These are phyloP conservation scores for Mortierella sp. DNA, from an alignment of 371 early-diverging fungal genomes.

Conservation along the genomic window DNA sequence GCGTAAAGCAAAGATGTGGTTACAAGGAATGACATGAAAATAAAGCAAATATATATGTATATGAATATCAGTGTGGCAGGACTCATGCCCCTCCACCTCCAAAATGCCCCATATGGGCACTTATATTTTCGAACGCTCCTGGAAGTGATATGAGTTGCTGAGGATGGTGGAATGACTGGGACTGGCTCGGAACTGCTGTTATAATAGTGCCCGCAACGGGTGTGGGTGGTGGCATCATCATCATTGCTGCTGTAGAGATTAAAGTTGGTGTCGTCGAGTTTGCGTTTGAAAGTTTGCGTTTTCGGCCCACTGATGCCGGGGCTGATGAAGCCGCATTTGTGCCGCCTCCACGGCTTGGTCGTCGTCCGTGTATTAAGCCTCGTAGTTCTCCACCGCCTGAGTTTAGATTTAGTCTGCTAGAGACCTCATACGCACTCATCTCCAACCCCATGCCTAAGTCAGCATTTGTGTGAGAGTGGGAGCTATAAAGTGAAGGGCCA, in stretches of 20 bases:
- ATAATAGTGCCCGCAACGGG: not conserved
- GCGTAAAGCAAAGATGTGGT: not conserved
- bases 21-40: not conserved
- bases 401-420: not conserved
- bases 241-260: not conserved
- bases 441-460: conserved; percentile 11
- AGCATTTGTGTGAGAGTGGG: not conserved
- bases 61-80: not conserved
- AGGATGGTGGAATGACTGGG: not conserved
- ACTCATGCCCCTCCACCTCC: conserved; percentile 5
- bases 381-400: conserved; percentile 3
- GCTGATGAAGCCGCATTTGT: not conserved
- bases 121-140: not conserved
- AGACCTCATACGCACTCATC: not conserved
- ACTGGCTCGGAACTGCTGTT: not conserved
- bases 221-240: not conserved
- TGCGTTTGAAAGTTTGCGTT: conserved; percentile 13
- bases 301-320: not conserved
- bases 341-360: conserved; percentile 1
- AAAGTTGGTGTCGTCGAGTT: not conserved
- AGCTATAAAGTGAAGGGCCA: conserved; percentile 1
- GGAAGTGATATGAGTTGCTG: conserved; percentile 1
- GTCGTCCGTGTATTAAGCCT: not conserved
- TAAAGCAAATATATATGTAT: not conserved
- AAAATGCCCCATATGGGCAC: conserved; percentile 12